These are phyloP conservation scores for Evernia prunastri DNA, from an alignment of 495 filamentous ascomycete genomes.

Conservation along the genomic window DNA sequence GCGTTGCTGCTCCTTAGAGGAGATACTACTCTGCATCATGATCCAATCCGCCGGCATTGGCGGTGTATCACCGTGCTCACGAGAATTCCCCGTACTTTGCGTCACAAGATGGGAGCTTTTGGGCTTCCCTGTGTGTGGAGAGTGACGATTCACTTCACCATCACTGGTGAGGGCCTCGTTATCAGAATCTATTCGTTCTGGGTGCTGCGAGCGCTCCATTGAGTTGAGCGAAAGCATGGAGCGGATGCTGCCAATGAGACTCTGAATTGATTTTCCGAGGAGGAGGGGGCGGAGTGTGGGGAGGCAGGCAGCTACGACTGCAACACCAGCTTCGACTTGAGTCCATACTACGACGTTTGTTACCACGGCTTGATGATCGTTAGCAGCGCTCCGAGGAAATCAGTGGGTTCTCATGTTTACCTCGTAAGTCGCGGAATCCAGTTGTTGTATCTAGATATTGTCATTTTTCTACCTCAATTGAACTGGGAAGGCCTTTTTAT, in stretches of 20 bases:
- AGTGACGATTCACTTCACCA: no score
- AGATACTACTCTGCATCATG: no score
- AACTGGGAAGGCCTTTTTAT: background rate
- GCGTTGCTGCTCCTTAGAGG: no score
- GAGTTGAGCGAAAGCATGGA: constrained; percentile 1
- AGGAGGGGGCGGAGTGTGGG: constrained; percentile 10
- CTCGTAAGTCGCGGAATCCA: constrained; percentile 6
- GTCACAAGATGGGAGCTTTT: no score
- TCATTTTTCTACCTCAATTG: no score
- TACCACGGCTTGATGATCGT: background rate
- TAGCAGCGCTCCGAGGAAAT: background rate
- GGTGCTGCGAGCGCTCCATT: no score
- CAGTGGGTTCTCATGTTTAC: background rate
- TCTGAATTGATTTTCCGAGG: background rate
- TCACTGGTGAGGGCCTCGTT: no score
- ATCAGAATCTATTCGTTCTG: no score
- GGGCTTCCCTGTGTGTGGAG: no score
- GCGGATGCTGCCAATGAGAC: constrained; percentile 4
- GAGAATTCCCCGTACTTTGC: no score
- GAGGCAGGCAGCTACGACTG: constrained; percentile 7
- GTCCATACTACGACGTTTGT: constrained; percentile 12
- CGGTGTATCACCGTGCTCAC: no score
- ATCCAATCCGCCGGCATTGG: no score
- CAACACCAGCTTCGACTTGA: constrained; percentile 7
- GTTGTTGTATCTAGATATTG: constrained; percentile 1